Conservation (phyloP, 257 asterid genomes). For the Ehretia macrophylla region DNA sequence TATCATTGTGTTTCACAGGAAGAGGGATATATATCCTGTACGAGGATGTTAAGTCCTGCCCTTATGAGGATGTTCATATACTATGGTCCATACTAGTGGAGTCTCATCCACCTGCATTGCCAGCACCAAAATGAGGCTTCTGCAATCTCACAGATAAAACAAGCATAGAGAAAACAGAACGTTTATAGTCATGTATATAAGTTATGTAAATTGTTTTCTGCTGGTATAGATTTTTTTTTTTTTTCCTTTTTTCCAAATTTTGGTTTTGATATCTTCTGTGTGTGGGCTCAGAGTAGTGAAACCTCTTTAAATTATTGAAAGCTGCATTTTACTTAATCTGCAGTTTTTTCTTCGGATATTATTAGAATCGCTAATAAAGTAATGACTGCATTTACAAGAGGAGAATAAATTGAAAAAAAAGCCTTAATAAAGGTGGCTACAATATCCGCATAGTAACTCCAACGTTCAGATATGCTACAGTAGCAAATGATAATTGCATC, state of each 20-base stretch:
- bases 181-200: slow-evolving; percentile 24
- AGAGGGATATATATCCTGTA: slow-evolving; percentile 89
- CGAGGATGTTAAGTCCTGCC: slow-evolving; percentile 96
- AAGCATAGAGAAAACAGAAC: slow-evolving; percentile 11
- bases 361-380: no score
- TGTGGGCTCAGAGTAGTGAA: no score
- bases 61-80: slow-evolving; percentile 86
- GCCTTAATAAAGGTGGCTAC: no score
- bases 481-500: no score
- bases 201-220: slow-evolving; percentile 6
- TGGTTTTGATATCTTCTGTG: background rate
- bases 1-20: slow-evolving; percentile 27
- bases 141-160: background rate
- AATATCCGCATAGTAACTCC: no score
- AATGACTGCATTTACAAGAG: no score
- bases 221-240: background rate
- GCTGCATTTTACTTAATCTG: no score
- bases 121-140: slow-evolving; percentile 44
- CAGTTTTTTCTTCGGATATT: no score
- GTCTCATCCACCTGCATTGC: slow-evolving; percentile 62
- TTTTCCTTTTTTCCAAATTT: background rate
- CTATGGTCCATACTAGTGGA: slow-evolving; percentile 93
- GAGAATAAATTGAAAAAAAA: no score
- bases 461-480: no score
- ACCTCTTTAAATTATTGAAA: no score